These are phyloP conservation scores for Phylloporus sp. DNA, from an alignment of 768 basidiomycete species.

Conservation along the genomic window DNA sequence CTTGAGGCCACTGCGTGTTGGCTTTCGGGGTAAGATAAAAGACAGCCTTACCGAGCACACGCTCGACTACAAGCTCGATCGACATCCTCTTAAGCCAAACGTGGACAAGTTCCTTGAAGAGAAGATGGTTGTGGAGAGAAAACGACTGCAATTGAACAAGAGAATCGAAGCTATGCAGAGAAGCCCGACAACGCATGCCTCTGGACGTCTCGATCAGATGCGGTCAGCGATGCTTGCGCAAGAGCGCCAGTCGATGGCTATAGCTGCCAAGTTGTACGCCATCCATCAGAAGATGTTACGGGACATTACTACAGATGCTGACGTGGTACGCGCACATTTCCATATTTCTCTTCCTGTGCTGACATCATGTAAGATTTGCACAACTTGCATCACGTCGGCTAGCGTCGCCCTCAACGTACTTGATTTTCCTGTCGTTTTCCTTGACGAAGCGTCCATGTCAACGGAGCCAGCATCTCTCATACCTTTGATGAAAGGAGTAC, in stretches of 20 bases:
- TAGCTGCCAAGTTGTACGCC: conserved; percentile 45
- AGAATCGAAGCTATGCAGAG: conserved; percentile 20
- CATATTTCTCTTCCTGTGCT: neutral
- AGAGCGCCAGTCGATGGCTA: conserved; percentile 30
- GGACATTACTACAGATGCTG: conserved; percentile 58
- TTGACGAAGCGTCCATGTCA: conserved; percentile 96
- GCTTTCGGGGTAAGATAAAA: conserved; percentile 56
- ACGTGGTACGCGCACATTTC: conserved; percentile 55
- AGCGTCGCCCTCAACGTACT: conserved; percentile 57
- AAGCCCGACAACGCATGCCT: conserved; percentile 10
- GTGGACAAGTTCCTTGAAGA: conserved; percentile 40
- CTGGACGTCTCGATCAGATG: conserved; percentile 28
- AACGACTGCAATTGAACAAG: conserved; percentile 24
- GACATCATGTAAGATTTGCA: conserved; percentile 59
- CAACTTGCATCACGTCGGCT: conserved; percentile 80
- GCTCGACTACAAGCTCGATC: conserved; percentile 57
- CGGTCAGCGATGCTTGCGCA: conserved; percentile 19
- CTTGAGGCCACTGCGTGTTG: conserved; percentile 73
- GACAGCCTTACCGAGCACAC: conserved; percentile 51
- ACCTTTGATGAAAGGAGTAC: conserved; percentile 89
- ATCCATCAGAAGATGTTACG: conserved; percentile 58
- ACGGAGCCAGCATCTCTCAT: conserved; percentile 90
- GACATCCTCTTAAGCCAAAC: conserved; percentile 50
- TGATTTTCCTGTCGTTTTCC: conserved; percentile 90
- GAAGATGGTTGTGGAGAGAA: conserved; percentile 29